These are phyloP conservation scores for Sequoia sempervirens DNA, from an alignment of 75 land plant genomes.

Conservation along the genomic window DNA sequence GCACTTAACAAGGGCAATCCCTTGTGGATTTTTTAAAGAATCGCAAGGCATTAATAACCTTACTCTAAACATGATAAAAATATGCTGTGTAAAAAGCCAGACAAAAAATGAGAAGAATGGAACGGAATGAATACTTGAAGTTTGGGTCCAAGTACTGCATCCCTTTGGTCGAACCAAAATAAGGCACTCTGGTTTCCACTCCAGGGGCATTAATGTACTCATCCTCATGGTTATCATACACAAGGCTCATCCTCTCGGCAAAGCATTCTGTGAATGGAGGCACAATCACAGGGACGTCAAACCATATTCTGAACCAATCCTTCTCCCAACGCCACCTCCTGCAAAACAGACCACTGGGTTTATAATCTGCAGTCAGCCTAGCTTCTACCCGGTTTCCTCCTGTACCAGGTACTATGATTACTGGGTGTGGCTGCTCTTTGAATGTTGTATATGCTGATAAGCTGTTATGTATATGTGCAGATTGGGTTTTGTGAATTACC, in stretches of 20 bases:
- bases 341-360: constrained; percentile 55
- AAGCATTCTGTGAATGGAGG: constrained; percentile 83
- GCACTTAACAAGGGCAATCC: background rate
- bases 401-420: constrained; percentile 76
- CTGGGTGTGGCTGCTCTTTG: constrained; percentile 37
- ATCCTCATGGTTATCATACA: constrained; percentile 50
- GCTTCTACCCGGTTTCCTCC: constrained; percentile 96
- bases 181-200: constrained; percentile 75
- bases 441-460: background rate
- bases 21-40: background rate
- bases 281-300: constrained; percentile 59
- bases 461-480: background rate
- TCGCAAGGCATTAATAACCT: background rate
- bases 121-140: constrained; percentile 48
- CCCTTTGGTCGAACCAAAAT: constrained; percentile 69
- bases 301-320: constrained; percentile 81
- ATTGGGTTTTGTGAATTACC: background rate
- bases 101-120: background rate
- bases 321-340: constrained; percentile 19
- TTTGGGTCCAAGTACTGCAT: constrained; percentile 74
- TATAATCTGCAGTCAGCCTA: constrained; percentile 54
- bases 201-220: constrained; percentile 66
- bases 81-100: background rate
- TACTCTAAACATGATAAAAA: background rate
- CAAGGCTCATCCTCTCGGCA: constrained; percentile 67